Evolutionary conservation across 2,329 filamentous ascomycete species (phyloP).

Genomic region (Metarhizium brunneum): DNA sequence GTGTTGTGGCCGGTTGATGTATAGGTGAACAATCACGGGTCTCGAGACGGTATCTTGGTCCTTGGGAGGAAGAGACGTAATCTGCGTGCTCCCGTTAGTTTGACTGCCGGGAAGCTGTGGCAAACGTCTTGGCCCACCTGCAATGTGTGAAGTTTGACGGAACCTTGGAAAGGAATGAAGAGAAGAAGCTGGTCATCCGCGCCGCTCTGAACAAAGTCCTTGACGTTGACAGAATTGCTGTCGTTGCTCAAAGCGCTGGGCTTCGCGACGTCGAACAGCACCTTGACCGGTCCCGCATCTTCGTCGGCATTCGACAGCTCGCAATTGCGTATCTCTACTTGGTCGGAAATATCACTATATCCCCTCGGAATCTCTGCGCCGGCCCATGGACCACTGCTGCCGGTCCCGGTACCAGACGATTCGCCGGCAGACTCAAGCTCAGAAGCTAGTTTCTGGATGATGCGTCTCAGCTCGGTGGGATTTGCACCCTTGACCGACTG

Average conservation of each 20-base stretch:
- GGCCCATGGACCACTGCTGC: conserved; percentile 50
- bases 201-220: conserved; percentile 92
- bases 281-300: conserved; percentile 61
- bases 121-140: conserved; percentile 36
- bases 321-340: conserved; percentile 69
- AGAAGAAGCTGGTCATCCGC: conserved; percentile 95
- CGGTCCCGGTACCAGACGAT: conserved; percentile 26
- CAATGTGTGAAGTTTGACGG: conserved; percentile 78
- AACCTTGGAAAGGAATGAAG: conserved; percentile 80
- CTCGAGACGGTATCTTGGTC: conserved; percentile 70
- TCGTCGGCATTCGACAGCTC: conserved; percentile 84
- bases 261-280: conserved; percentile 61
- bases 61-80: conserved; percentile 69
- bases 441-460: conserved; percentile 60
- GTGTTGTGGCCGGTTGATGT: conserved; percentile 80
- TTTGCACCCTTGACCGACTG: conserved; percentile 69
- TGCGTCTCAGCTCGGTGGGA: conserved; percentile 56
- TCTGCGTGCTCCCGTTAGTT: conserved; percentile 33
- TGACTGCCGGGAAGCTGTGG: background rate
- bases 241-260: conserved; percentile 55
- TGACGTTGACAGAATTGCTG: conserved; percentile 39
- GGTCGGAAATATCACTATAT: conserved; percentile 74
- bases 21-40: conserved; percentile 76
- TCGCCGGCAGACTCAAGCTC: conserved; percentile 53
- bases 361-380: conserved; percentile 68